Evolutionary conservation across 768 basidiomycete genomes (phyloP).

Genomic region (Kwoniella mangroviensis): DNA sequence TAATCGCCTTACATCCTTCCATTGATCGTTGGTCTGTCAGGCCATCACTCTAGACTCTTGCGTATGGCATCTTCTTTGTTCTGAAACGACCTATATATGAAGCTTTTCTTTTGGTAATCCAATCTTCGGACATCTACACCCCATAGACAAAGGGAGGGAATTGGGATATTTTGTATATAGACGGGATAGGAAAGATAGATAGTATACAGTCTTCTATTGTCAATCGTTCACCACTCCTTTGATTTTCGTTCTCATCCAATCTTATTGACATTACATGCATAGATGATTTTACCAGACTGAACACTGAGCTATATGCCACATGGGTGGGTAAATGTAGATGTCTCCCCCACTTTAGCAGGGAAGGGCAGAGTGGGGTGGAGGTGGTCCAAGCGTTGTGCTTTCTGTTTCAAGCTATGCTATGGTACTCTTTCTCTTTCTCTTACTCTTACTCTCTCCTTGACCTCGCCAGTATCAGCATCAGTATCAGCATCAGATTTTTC

Average conservation of each 20-base stretch:
- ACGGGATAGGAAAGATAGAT: slow-evolving; percentile 3
- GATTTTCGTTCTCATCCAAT: not conserved
- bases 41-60: too few species aligned
- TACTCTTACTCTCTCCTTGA: too few species aligned
- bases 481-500: too few species aligned
- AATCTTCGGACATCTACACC: not conserved
- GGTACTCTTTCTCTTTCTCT: not conserved
- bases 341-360: not conserved
- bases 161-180: not conserved
- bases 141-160: not conserved
- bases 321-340: not conserved
- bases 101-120: not conserved
- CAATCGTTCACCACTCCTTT: slow-evolving; percentile 9
- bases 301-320: not conserved
- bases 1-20: slow-evolving; percentile 1
- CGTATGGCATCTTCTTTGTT: too few species aligned
- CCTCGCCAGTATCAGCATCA: too few species aligned
- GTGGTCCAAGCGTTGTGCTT: slow-evolving; percentile 26
- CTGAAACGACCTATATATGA: not conserved
- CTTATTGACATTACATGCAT: not conserved
- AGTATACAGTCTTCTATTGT: not conserved
- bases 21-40: too few species aligned
- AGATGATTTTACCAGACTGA: not conserved
- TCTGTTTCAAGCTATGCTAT: not conserved
- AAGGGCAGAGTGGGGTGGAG: slow-evolving; percentile 14